A percentile compares a stretch with the other conserved stretches of the same genome.
Evolutionary conservation across 805 yeast genomes (phyloP).

Genomic region (Wickerhamiella hasegawae): DNA sequence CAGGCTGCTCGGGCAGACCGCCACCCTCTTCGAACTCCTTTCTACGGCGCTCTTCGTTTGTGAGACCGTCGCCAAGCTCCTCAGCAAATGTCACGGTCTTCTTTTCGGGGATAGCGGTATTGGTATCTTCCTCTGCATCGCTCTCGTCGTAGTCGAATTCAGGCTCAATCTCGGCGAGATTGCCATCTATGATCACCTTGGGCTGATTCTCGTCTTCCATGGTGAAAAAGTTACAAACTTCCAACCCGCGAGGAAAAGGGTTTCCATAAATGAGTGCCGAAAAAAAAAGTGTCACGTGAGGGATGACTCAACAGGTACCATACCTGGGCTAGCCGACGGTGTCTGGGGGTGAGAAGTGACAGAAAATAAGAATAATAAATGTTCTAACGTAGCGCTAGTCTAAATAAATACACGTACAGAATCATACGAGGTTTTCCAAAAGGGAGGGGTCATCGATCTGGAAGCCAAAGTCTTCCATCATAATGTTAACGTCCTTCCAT

Average conservation of each 20-base stretch:
- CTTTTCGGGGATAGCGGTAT: slow-evolving; percentile 21
- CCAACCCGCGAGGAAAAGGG: no score
- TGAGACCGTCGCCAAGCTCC: slow-evolving; percentile 40
- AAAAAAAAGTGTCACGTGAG: no score
- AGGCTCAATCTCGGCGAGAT: slow-evolving; percentile 27
- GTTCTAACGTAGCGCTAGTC: no score
- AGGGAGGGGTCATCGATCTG: slow-evolving; percentile 30
- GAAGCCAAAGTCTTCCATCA: slow-evolving; percentile 87
- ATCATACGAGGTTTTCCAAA: neutral
- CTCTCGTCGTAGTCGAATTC: slow-evolving; percentile 29
- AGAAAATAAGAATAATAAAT: no score
- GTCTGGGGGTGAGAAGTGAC: no score
- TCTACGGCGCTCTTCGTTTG: slow-evolving; percentile 59
- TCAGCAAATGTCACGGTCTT: slow-evolving; percentile 64
- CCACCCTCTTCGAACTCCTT: slow-evolving; percentile 96
- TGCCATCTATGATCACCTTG: slow-evolving; percentile 61
- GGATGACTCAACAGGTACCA: no score
- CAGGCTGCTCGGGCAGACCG: slow-evolving; percentile 94
- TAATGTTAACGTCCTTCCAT: slow-evolving; percentile 74
- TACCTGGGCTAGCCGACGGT: no score
- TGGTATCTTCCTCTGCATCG: slow-evolving; percentile 21
- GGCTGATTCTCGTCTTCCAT: slow-evolving; percentile 59
- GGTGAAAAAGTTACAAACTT: neutral
- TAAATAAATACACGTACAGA: neutral
- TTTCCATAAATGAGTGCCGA: no score